These are phyloP conservation scores for Pythium rhizo-oryzae DNA, from an alignment of 352 stramenopile species.

Conservation along the genomic window DNA sequence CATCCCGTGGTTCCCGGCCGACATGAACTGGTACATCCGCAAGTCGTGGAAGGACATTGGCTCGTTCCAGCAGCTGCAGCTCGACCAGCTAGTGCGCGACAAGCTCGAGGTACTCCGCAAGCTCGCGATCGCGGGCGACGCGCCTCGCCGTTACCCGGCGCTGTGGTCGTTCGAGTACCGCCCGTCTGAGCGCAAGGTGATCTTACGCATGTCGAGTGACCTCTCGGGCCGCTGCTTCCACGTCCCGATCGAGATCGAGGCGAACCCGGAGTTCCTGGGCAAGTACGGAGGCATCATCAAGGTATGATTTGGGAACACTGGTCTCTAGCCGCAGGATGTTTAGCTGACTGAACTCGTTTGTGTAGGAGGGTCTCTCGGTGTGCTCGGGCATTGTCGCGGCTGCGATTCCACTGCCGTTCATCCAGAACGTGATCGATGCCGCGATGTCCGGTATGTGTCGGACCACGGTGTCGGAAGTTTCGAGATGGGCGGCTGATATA, in stretches of 20 bases:
- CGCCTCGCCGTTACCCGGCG: conserved; percentile 22
- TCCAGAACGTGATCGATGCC: background rate
- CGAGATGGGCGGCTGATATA: background rate
- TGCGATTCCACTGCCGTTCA: background rate
- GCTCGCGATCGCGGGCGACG: conserved; percentile 13
- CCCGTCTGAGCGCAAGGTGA: conserved; percentile 2
- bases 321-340: background rate
- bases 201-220: conserved; percentile 23
- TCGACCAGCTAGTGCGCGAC: conserved; percentile 6
- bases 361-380: background rate
- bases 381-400: background rate
- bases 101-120: conserved; percentile 24
- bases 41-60: conserved; percentile 23
- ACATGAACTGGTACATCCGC: conserved; percentile 20
- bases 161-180: conserved; percentile 22
- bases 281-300: conserved; percentile 16
- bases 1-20: conserved; percentile 19
- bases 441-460: background rate
- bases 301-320: background rate
- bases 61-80: conserved; percentile 6
- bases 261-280: conserved; percentile 11
- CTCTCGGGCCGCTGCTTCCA: conserved; percentile 30
- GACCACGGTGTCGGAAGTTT: too few species aligned
- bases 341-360: background rate
- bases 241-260: conserved; percentile 29